These are phyloP conservation scores for Populus simonii DNA, from an alignment of 345 rosid genomes.

Conservation along the genomic window DNA sequence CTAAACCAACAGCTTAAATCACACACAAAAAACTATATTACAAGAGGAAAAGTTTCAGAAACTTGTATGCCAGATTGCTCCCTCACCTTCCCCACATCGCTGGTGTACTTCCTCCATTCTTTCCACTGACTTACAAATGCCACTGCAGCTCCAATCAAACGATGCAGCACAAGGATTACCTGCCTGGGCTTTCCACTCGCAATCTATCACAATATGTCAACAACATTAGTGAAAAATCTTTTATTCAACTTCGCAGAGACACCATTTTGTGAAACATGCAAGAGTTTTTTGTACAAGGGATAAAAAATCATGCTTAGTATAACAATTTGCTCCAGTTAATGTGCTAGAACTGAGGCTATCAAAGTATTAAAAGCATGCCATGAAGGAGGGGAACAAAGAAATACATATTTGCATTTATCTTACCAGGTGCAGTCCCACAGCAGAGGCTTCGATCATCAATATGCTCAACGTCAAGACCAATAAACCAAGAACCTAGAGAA, in stretches of 20 bases:
- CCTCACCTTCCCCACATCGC: constrained; percentile 36
- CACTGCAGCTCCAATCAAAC: constrained; percentile 39
- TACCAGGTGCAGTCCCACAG: constrained; percentile 92
- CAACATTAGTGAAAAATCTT: constrained; percentile 2
- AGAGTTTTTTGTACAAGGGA: neutral
- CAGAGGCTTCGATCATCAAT: constrained; percentile 92
- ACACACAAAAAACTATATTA: constrained; percentile 19
- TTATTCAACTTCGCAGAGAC: neutral
- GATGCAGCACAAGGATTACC: constrained; percentile 39
- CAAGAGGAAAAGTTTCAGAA: constrained; percentile 44
- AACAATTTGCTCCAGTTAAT: too few species aligned
- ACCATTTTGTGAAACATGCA: neutral
- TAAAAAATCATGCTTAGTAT: neutral
- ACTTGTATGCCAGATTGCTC: constrained; percentile 69
- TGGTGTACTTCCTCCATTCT: constrained; percentile 34
- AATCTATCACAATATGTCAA: constrained; percentile 15
- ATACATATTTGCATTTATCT: neutral
- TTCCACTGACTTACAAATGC: constrained; percentile 35
- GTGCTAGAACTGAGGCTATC: neutral
- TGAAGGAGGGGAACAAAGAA: neutral
- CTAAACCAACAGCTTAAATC: constrained; percentile 8
- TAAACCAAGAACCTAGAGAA: constrained; percentile 93
- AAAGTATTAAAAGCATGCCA: neutral
- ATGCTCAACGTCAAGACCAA: constrained; percentile 91
- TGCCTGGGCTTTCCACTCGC: constrained; percentile 37